phyloP scores from a whole-genome alignment of 225 moss, liverwort and hornwort genomes.

The Anthoceros angustus region DNA sequence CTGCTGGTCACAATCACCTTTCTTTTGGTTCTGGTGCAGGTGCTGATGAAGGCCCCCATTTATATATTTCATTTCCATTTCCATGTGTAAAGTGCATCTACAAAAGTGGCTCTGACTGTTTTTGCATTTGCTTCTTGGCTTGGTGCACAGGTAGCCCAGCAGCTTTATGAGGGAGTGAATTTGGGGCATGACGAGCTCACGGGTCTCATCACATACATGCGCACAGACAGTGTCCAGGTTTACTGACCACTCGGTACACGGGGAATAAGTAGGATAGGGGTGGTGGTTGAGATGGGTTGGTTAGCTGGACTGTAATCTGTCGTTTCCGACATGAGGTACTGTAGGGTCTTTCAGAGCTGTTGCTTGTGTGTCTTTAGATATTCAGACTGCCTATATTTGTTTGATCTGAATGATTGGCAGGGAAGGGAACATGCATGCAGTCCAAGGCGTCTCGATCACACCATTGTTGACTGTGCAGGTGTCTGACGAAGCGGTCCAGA shows the following conservation, averaged over 20 bases:
- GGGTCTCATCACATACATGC: constrained; percentile 94
- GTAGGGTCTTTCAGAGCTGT: no score
- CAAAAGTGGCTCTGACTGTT: no score
- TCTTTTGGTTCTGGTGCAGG: no score
- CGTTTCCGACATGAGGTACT: no score
- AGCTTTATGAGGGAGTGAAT: constrained; percentile 87
- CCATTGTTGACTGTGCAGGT: constrained; percentile 30
- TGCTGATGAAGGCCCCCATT: neutral
- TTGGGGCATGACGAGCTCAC: constrained; percentile 61
- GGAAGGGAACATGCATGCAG: no score
- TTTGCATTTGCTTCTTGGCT: neutral
- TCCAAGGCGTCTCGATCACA: neutral
- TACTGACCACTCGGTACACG: constrained; percentile 1
- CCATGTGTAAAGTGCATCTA: neutral
- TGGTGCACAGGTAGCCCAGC: constrained; percentile 57
- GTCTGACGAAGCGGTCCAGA: constrained; percentile 53
- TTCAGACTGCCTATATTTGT: no score
- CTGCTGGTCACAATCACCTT: neutral
- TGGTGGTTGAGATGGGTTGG: neutral
- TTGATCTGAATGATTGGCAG: no score
- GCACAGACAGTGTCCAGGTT: constrained; percentile 96
- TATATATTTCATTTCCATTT: neutral
- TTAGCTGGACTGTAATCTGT: no score
- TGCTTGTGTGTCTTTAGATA: no score
- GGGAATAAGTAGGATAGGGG: neutral